These are phyloP conservation scores for Metschnikowia arizonensis DNA, from an alignment of 805 yeast genomes.

Conservation along the genomic window DNA sequence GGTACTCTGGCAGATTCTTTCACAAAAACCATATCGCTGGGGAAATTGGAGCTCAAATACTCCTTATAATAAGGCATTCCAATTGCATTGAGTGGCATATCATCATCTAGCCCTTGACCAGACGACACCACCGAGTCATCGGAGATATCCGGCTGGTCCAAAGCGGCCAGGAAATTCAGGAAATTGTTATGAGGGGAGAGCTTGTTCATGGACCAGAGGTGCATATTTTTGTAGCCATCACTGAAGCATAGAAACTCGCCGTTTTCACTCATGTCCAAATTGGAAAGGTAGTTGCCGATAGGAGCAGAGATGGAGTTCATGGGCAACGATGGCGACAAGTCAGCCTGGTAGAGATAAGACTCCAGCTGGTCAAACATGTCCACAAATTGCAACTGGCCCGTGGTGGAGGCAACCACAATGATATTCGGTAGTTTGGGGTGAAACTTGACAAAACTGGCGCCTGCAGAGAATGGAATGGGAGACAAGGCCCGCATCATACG, in stretches of 20 bases:
- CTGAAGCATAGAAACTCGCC: constrained; percentile 76
- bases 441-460: constrained; percentile 77
- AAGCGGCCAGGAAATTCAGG: constrained; percentile 34
- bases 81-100: constrained; percentile 60
- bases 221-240: constrained; percentile 60
- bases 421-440: constrained; percentile 85
- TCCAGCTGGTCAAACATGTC: constrained; percentile 78
- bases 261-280: constrained; percentile 54
- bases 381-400: constrained; percentile 81
- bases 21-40: constrained; percentile 56
- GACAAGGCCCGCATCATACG: constrained; percentile 65
- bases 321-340: constrained; percentile 27
- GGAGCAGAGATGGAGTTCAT: constrained; percentile 7
- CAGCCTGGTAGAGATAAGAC: constrained; percentile 63
- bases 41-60: constrained; percentile 76
- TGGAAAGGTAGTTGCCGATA: constrained; percentile 33
- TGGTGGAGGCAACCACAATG: constrained; percentile 64
- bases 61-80: constrained; percentile 88
- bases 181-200: constrained; percentile 26
- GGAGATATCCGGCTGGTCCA: constrained; percentile 54
- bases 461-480: constrained; percentile 85
- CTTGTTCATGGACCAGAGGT: constrained; percentile 57
- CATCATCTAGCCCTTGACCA: constrained; percentile 32
- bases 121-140: constrained; percentile 24
- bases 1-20: constrained; percentile 60